phyloP scores from a whole-genome alignment of 768 basidiomycete species.

The Kwoniella heveanensis region DNA sequence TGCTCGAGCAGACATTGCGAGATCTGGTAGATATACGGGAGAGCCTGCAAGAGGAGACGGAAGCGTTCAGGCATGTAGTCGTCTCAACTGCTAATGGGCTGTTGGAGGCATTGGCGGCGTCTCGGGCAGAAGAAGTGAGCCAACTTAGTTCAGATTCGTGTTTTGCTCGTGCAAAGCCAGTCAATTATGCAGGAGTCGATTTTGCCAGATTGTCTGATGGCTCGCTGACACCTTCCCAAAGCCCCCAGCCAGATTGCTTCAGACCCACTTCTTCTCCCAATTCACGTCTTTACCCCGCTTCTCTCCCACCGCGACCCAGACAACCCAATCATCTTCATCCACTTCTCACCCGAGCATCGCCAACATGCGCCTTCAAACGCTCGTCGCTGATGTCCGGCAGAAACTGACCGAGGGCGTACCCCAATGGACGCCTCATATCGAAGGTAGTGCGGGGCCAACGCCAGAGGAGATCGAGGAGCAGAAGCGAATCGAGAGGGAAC shows the following conservation, averaged over 20 bases:
- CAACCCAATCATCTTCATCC: constrained; percentile 40
- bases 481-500: constrained; percentile 39
- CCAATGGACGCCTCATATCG: neutral
- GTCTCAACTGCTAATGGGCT: constrained; percentile 50
- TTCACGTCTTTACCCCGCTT: neutral
- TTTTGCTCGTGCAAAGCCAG: too few species aligned
- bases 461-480: constrained; percentile 40
- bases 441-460: neutral
- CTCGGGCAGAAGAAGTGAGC: constrained; percentile 43
- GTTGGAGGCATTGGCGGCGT: constrained; percentile 38
- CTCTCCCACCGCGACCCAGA: constrained; percentile 11
- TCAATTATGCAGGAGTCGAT: too few species aligned
- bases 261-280: constrained; percentile 48
- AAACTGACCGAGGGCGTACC: constrained; percentile 18
- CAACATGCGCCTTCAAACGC: constrained; percentile 37
- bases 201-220: neutral
- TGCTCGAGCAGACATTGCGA: constrained; percentile 49
- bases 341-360: constrained; percentile 51
- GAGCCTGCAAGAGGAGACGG: constrained; percentile 53
- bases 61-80: constrained; percentile 55
- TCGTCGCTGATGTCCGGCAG: constrained; percentile 38
- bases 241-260: constrained; percentile 43
- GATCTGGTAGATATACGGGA: constrained; percentile 50
- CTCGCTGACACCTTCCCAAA: constrained; percentile 10
- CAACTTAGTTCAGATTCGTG: neutral